Evolutionary conservation across 805 yeast species (phyloP).

Genomic region (Wickerhamiella galacta): DNA sequence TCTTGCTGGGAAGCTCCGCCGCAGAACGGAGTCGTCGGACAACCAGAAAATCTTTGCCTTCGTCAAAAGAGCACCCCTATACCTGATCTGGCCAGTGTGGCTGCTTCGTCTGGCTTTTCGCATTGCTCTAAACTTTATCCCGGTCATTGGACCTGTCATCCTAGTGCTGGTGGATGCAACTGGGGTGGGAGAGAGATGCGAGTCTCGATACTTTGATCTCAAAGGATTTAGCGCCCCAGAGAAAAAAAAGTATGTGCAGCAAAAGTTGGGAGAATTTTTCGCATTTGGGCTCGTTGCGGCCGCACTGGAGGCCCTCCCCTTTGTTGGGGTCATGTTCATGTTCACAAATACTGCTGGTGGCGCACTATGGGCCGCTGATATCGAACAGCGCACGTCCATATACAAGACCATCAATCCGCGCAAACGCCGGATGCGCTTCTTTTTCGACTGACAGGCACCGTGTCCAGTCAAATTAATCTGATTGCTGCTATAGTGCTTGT

Average conservation of each 20-base stretch:
- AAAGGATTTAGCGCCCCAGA: constrained; percentile 34
- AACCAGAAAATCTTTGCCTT: constrained; percentile 22
- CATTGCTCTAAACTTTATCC: constrained; percentile 32
- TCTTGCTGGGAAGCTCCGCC: constrained; percentile 23
- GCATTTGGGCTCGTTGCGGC: constrained; percentile 24
- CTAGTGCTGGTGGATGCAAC: constrained; percentile 38
- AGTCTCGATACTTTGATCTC: constrained; percentile 38
- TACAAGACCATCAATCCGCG: constrained; percentile 1
- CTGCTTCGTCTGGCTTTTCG: constrained; percentile 23
- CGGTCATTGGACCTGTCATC: constrained; percentile 41
- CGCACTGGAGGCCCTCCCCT: constrained; percentile 21
- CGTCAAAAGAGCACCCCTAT: constrained; percentile 24
- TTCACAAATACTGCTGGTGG: constrained; percentile 25
- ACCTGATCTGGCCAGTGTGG: constrained; percentile 28
- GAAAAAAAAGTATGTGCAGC: constrained; percentile 18
- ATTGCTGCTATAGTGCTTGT: too few species aligned
- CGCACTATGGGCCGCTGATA: constrained; percentile 23
- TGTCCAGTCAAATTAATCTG: neutral
- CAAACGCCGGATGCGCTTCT: constrained; percentile 4
- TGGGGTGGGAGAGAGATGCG: constrained; percentile 34
- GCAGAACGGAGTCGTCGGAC: constrained; percentile 19
- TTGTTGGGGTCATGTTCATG: constrained; percentile 21
- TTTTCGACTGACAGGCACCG: neutral
- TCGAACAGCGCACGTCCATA: constrained; percentile 14
- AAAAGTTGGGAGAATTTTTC: constrained; percentile 19